These are phyloP conservation scores for Populus simonii DNA, from an alignment of 345 rosid species.

Conservation along the genomic window DNA sequence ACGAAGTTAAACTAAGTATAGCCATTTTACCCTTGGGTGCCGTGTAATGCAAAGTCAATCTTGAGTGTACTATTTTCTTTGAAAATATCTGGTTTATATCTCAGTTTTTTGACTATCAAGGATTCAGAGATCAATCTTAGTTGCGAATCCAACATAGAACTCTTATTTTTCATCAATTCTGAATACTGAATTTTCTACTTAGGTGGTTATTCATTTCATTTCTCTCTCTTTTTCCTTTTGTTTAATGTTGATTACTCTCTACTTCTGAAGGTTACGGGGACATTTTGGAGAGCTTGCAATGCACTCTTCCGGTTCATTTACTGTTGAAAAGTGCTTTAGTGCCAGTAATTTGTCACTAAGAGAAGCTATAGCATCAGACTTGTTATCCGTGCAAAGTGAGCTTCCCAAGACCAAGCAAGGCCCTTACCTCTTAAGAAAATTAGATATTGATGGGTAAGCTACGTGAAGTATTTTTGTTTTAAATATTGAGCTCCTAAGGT, in stretches of 20 bases:
- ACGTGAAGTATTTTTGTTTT: not conserved
- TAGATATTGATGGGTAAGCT: constrained; percentile 76
- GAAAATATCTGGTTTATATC: not conserved
- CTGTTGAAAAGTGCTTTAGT: constrained; percentile 76
- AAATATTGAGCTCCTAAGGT: not conserved
- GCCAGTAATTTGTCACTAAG: constrained; percentile 63
- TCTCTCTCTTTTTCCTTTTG: not conserved
- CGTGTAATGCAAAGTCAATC: not conserved
- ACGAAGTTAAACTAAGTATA: not conserved
- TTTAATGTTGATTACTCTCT: constrained; percentile 1
- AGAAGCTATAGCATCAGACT: constrained; percentile 72
- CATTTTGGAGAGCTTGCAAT: constrained; percentile 76
- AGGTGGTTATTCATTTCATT: not conserved
- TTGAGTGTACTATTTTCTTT: not conserved
- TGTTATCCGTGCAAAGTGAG: constrained; percentile 54
- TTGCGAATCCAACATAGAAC: not conserved
- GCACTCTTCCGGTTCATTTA: constrained; percentile 74
- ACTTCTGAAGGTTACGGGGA: constrained; percentile 58
- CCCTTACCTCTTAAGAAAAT: constrained; percentile 67
- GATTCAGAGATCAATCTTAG: not conserved
- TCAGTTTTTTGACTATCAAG: no score
- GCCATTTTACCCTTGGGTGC: not conserved
- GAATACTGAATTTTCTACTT: not conserved
- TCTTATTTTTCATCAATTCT: not conserved
- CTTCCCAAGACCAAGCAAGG: constrained; percentile 81